Evolutionary conservation across 2,329 filamentous ascomycete genomes (phyloP).

Genomic region (Fusarium pilosicola): DNA sequence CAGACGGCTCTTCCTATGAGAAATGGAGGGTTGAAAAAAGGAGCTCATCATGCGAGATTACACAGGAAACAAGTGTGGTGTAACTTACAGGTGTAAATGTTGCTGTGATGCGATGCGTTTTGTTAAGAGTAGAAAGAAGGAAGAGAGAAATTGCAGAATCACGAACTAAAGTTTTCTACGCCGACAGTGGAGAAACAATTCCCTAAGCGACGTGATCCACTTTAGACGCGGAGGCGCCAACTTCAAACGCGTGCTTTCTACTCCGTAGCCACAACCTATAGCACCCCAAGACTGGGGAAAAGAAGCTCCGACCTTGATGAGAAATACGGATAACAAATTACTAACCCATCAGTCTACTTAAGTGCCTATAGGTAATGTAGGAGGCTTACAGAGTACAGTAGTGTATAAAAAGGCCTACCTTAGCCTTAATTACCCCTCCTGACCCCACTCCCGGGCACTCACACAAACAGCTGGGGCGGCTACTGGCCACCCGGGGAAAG

Average conservation of each 20-base stretch:
- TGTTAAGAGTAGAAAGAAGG: slow-evolving; percentile 20
- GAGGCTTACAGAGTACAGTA: neutral
- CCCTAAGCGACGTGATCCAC: slow-evolving; percentile 25
- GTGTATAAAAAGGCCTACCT: neutral
- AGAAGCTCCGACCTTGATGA: neutral
- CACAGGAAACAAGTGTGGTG: neutral
- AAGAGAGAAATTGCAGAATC: slow-evolving; percentile 37
- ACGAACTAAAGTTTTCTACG: slow-evolving; percentile 31
- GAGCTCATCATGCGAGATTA: slow-evolving; percentile 54
- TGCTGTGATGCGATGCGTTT: neutral
- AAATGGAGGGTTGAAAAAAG: slow-evolving; percentile 51
- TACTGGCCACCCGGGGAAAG: neutral
- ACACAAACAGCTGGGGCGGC: neutral
- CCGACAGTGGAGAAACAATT: slow-evolving; percentile 12
- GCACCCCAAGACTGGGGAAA: neutral
- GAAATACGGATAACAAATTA: neutral
- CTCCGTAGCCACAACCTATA: neutral
- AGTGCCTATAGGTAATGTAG: too few relatives aligned
- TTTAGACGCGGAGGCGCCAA: slow-evolving; percentile 27
- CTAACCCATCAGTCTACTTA: neutral
- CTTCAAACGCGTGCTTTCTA: neutral
- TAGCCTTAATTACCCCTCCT: neutral
- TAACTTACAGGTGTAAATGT: slow-evolving; percentile 19
- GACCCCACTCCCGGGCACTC: neutral
- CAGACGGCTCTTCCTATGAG: slow-evolving; percentile 60